These are phyloP conservation scores for Phoma sp. DNA, from an alignment of 2,329 filamentous ascomycete species.

Conservation along the genomic window DNA sequence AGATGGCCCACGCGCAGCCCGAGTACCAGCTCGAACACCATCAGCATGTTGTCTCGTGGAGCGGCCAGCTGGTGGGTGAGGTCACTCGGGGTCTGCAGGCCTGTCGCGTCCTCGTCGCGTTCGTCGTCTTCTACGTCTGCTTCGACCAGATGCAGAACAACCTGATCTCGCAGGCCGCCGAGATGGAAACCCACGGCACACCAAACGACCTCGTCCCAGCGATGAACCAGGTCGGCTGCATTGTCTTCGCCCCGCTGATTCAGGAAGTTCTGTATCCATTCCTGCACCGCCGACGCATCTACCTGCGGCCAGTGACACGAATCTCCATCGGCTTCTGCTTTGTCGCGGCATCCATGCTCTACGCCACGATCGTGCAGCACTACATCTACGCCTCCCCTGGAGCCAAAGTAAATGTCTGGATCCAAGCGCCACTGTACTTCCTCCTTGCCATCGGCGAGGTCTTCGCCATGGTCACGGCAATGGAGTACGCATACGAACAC, in stretches of 20 bases:
- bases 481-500: slow-evolving; percentile 54
- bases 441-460: slow-evolving; percentile 52
- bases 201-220: slow-evolving; percentile 47
- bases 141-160: slow-evolving; percentile 51
- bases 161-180: slow-evolving; percentile 45
- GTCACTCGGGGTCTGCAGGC: slow-evolving; percentile 38
- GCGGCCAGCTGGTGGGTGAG: slow-evolving; percentile 33
- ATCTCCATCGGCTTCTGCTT: slow-evolving; percentile 45
- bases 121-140: slow-evolving; percentile 46
- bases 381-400: slow-evolving; percentile 40
- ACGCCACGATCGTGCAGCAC: slow-evolving; percentile 40
- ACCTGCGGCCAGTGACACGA: slow-evolving; percentile 37
- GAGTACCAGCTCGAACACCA: slow-evolving; percentile 32
- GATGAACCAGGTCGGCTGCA: slow-evolving; percentile 43
- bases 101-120: slow-evolving; percentile 44
- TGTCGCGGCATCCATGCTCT: slow-evolving; percentile 36
- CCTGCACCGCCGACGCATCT: slow-evolving; percentile 35
- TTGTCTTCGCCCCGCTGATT: slow-evolving; percentile 42
- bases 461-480: slow-evolving; percentile 51
- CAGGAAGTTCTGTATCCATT: slow-evolving; percentile 39
- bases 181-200: slow-evolving; percentile 41
- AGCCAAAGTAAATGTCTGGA: slow-evolving; percentile 42
- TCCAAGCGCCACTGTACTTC: slow-evolving; percentile 51
- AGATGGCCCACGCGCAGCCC: slow-evolving; percentile 33
- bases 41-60: slow-evolving; percentile 35